Percentiles rank a stretch among this genome's conserved stretches.
Evolutionary conservation across 2,329 filamentous ascomycete genomes (phyloP).

Genomic region (Clonostachys rosea): DNA sequence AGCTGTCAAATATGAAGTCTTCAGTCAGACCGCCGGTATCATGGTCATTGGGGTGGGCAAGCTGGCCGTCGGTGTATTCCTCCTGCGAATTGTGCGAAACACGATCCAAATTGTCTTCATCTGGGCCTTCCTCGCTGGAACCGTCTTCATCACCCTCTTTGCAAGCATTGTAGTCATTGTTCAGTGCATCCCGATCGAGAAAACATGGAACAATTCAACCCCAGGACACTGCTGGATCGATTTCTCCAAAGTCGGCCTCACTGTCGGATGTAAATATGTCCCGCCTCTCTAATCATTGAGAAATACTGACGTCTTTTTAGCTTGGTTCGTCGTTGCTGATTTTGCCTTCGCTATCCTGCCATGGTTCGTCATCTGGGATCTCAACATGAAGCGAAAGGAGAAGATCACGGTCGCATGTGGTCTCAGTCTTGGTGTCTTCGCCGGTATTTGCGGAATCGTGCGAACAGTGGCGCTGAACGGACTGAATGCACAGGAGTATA

Average conservation of each 20-base stretch:
- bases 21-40: slow-evolving; percentile 7
- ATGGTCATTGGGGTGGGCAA: slow-evolving; percentile 7
- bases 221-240: slow-evolving; percentile 13
- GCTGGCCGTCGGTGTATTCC: slow-evolving; percentile 7
- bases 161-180: slow-evolving; percentile 16
- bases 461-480: slow-evolving; percentile 4
- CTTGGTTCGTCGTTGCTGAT: slow-evolving; percentile 10
- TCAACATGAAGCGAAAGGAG: slow-evolving; percentile 17
- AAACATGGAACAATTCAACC: slow-evolving; percentile 10
- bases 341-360: slow-evolving; percentile 12
- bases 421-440: slow-evolving; percentile 17
- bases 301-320: neutral
- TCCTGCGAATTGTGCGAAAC: slow-evolving; percentile 17
- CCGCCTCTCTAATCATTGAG: too few species aligned
- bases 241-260: slow-evolving; percentile 5
- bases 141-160: slow-evolving; percentile 12
- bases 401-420: slow-evolving; percentile 15
- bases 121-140: slow-evolving; percentile 16
- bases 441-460: slow-evolving; percentile 8
- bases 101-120: slow-evolving; percentile 12
- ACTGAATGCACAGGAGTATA: slow-evolving; percentile 7
- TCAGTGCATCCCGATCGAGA: slow-evolving; percentile 14
- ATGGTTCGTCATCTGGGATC: slow-evolving; percentile 14
- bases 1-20: slow-evolving; percentile 6
- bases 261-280: neutral